Percentiles rank a stretch among this genome's conserved stretches.
Conservation (phyloP, 345 rosid species). For the Lenwebbia sp. region DNA sequence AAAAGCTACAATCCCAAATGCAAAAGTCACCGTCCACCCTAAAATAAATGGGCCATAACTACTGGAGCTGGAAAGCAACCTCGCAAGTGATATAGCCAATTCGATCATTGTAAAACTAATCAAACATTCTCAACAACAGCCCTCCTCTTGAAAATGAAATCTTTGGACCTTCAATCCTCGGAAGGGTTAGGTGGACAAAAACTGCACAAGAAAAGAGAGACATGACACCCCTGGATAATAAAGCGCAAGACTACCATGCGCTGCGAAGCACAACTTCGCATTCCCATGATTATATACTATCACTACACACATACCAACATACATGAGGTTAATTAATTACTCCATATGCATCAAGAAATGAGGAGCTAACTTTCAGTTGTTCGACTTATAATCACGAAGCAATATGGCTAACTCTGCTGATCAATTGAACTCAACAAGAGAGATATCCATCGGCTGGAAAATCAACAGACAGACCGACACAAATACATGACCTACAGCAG, state of each 20-base stretch:
- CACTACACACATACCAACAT: neutral
- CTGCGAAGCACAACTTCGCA: neutral
- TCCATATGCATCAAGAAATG: neutral
- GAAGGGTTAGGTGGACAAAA: neutral
- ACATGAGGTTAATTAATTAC: neutral
- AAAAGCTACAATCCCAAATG: conserved; percentile 28
- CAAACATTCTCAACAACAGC: neutral
- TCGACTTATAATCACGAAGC: neutral
- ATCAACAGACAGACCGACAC: neutral
- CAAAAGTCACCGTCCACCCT: conserved; percentile 40
- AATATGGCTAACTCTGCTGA: neutral
- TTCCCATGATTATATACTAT: neutral
- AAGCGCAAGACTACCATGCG: neutral
- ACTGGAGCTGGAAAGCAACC: conserved; percentile 22
- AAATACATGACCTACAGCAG: neutral
- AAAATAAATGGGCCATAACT: conserved; percentile 21
- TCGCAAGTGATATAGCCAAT: conserved; percentile 22
- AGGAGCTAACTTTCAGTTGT: neutral
- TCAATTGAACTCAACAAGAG: neutral
- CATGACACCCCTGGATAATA: neutral
- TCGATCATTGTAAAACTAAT: conserved; percentile 32
- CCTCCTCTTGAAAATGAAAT: neutral
- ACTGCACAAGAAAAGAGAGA: neutral
- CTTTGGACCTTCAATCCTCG: neutral
- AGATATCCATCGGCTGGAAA: neutral